Conservation (phyloP, 2,329 filamentous ascomycete species). For the Exutisphaerella laricina region DNA sequence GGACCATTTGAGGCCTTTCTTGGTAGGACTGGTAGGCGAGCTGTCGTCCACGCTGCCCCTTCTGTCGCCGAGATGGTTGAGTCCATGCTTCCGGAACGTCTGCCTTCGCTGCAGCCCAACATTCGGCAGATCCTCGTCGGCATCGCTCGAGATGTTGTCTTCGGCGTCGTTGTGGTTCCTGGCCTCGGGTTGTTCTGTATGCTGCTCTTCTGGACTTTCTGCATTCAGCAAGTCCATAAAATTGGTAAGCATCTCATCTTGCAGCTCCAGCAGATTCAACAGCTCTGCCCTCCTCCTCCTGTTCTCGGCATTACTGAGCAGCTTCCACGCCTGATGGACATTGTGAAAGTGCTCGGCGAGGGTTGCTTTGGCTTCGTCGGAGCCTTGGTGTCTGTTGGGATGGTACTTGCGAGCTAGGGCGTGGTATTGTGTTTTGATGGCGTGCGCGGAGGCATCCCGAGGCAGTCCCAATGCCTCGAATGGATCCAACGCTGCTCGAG, state of each 20-base stretch:
- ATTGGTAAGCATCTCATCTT: slow-evolving; percentile 24
- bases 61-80: slow-evolving; percentile 13
- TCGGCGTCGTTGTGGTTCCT: slow-evolving; percentile 20
- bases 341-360: slow-evolving; percentile 28
- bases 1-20: slow-evolving; percentile 14
- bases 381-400: slow-evolving; percentile 45
- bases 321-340: slow-evolving; percentile 29
- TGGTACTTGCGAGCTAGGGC: slow-evolving; percentile 85
- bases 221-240: slow-evolving; percentile 25
- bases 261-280: slow-evolving; percentile 27
- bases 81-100: slow-evolving; percentile 15
- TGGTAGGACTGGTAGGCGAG: slow-evolving; percentile 18
- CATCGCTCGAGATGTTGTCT: slow-evolving; percentile 31
- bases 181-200: slow-evolving; percentile 12
- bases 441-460: slow-evolving; percentile 63
- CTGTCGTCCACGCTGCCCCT: slow-evolving; percentile 8
- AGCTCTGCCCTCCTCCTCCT: slow-evolving; percentile 27
- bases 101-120: slow-evolving; percentile 22
- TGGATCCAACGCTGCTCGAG: slow-evolving; percentile 52
- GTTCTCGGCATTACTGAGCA: slow-evolving; percentile 26
- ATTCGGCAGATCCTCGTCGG: slow-evolving; percentile 30
- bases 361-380: slow-evolving; percentile 38
- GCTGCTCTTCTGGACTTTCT: slow-evolving; percentile 10
- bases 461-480: slow-evolving; percentile 74
- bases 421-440: slow-evolving; percentile 86